Base-by-base conservation (phyloP, 176 grass and related monocot genomes). In the Carex myosuroides region DNA sequence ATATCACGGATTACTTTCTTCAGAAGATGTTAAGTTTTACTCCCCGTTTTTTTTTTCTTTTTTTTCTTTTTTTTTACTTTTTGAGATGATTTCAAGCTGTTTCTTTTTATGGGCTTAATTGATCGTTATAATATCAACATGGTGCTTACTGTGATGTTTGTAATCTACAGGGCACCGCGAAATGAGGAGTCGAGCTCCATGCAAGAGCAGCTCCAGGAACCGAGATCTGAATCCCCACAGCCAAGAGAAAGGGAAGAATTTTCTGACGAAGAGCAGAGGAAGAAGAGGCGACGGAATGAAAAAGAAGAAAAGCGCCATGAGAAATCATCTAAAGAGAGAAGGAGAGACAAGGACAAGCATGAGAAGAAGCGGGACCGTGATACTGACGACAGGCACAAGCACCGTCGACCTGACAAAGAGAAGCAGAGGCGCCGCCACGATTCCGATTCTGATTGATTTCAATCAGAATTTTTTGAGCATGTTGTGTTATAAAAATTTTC, bases 351-450 rank as follows among this genome's bases (percentile, higher is more conserved):
- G 61, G 92, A 97, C 54, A 91, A 83, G 69, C 81, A 88, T 24
- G 95, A 94, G 26, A 94, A 79, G 68, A 92, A 79, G 67, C 83
- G 84, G 26, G 60, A 20, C 44, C 64, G 58, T 26, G 87, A 91
- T 37, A 80, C 65, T 8, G 92, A 89, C 17, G 81, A 94, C 66
- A 84, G 77, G 16, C 54, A 60, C 18, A 89, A 84, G 81, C 85
- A 81, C 85, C 92, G 81, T 12, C 85, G 12, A 64, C 17, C 16
- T 0, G 61, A 74, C 80, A 93, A 91, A 69, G 91, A 93, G 58
- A 94, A 93, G 84, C 85, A 86, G 35, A 94, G 85, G 85, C 85
- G 88, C 79, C 80, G 91, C 71, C 95, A 90, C 64, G 90, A 97
- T 82, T 92, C 90, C 3, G 83, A 91, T 72, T 94, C 85, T 72